phyloP scores from a whole-genome alignment of 208 protist species.

The Acanthamoeba royreba region DNA sequence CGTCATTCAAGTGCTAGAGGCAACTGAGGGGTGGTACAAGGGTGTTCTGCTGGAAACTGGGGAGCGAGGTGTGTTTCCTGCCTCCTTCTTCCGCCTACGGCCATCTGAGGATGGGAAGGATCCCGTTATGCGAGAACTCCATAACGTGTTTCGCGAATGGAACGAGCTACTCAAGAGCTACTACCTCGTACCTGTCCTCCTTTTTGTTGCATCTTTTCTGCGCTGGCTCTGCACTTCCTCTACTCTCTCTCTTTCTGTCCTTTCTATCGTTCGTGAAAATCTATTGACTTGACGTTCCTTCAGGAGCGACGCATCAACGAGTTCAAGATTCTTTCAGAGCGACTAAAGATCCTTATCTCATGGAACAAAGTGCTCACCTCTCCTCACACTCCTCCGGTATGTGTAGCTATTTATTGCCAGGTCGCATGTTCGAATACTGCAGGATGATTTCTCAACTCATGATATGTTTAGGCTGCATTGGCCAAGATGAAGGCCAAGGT shows the following conservation, averaged over 20 bases:
- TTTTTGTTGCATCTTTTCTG: background rate
- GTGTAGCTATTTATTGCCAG: background rate
- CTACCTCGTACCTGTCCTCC: background rate
- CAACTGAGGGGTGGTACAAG: conserved; percentile 13
- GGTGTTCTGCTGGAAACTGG: background rate
- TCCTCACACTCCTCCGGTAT: background rate
- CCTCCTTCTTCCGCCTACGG: background rate
- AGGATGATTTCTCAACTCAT: background rate
- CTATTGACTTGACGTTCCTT: conserved; percentile 17
- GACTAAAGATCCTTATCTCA: conserved; percentile 47
- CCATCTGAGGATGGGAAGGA: background rate
- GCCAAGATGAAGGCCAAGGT: conserved; percentile 58
- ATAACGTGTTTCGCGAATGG: conserved; percentile 7
- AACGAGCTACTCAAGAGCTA: background rate
- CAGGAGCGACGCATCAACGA: conserved; percentile 13
- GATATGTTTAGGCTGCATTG: background rate
- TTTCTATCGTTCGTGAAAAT: no score
- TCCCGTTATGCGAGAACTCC: background rate
- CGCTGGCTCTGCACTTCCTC: background rate
- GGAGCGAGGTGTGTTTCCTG: background rate
- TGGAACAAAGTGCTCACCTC: conserved; percentile 51
- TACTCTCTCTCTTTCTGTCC: background rate
- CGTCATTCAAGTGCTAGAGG: background rate
- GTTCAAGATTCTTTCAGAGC: conserved; percentile 47
- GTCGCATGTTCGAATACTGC: background rate